Evolutionary conservation across 495 filamentous ascomycete species (phyloP), one percentile per base, ranked within the genome.

Genomic region (Hyaloscypha bicolor): DNA sequence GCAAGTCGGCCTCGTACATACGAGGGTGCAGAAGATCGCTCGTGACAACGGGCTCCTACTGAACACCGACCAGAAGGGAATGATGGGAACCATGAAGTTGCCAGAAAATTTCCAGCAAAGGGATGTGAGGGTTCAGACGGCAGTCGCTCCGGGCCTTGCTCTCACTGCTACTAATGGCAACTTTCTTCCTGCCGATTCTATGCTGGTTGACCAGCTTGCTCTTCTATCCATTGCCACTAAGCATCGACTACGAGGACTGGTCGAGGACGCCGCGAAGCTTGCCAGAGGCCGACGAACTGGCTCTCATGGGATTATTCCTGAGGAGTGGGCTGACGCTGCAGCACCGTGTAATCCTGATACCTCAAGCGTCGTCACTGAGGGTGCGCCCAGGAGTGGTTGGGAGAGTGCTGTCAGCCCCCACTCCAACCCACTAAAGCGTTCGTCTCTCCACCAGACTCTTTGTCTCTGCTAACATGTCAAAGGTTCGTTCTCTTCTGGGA

Each of bases 221-320:
- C 80, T 96, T 31, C 62, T 96, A 35, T 93, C 91, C 9, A 83
- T 95, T 35, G 88, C 90, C 8, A 85, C 90, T 42, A 88, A 92
- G 66, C 88, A 93, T 71, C 84, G 90, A 29, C 48, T 96, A 31
- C 79, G 89, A 51, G 82, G 84, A 4, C 75, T 95, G 14, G 65
- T 95, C 29, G 88, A 92, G 69, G 92, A 95, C 72, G 86, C 89
- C 6, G 83, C 85, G 57, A 83, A 77, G 16, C 76, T 93, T 9
- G 81, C 91, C 21, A 83, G 80, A 65, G 87, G 82, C 60, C 86
- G 93, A 63, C 87, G 88, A 71, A 84, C 79, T 45, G 89, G 87
- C n/a, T 88, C 91, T 14, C 85, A 92, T 76, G 93, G 92, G 4
- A 75, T 86, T 8, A 82, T 93, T 3, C 91, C 91, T 22, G 71